Base-by-base conservation (phyloP, 371 early-diverging fungal genomes). In the Syncephalastrum monosporum region DNA sequence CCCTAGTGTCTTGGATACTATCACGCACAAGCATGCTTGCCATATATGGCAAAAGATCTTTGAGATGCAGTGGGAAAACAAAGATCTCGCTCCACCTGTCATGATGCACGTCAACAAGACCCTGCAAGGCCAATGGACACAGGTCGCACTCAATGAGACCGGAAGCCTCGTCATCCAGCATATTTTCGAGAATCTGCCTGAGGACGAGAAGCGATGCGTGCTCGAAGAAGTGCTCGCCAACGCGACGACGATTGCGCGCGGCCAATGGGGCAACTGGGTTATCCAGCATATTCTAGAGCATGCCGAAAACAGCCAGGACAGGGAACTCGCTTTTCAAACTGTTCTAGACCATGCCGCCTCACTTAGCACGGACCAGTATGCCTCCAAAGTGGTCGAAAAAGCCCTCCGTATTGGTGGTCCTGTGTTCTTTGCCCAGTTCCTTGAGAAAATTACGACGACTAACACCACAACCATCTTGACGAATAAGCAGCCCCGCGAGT, bases 191-290 rank as follows among this genome's bases (percentile, higher is more conserved):
- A 85, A 87, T 61, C 73, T 88, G 50, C 62, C 71, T 1, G 84
- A 87, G 56, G 51, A 53, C 6, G 87, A 89, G 27, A 89, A 85
- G 79, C 67, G 77, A 3, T 79, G 82, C 6, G 81, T 87, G 17
- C 51, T 87, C 14, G 63, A 79, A 17, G 90, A 89, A 56, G 77
- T 89, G 5, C 65, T 87, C 8, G 77, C 69, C 19, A 72, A 82
- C 21, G 77, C 83, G 13, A 75, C 79, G 4, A 74, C 77, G 19
- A 83, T 89, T 55, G 82, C 90, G 17, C 81, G 79, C 60, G 86
- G 90, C 12, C 90, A 89, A 55, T 89, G 90, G 90, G 90, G 90
- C 7, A 89, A 89, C 66, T 89, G 90, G 90, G 90, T 89, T 7
- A 82, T 87, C 43, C 90, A 89, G 52, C 90, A 89, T 62, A 72